These are phyloP conservation scores for Cutaneotrichosporon sp. DNA, from an alignment of 1,284 basidiomycete genomes.

Conservation along the genomic window DNA sequence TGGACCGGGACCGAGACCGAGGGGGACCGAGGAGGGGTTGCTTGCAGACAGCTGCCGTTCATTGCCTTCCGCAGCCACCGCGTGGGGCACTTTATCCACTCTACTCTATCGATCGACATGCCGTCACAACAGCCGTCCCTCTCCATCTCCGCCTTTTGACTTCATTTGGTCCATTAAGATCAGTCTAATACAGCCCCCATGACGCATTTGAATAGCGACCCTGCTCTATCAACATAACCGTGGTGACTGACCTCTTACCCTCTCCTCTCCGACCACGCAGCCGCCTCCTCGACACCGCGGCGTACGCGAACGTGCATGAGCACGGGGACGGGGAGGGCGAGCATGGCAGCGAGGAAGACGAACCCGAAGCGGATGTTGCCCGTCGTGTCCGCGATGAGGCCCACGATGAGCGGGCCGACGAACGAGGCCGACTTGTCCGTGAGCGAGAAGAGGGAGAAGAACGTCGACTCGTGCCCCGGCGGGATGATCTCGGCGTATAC, in stretches of 20 bases:
- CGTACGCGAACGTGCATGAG: constrained; percentile 69
- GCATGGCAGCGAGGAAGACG: constrained; percentile 77
- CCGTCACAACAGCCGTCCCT: no score
- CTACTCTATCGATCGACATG: no score
- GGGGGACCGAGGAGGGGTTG: no score
- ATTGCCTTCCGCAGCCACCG: no score
- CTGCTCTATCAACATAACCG: no score
- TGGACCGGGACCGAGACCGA: no score
- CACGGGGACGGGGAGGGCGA: constrained; percentile 76
- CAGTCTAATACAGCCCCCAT: not conserved
- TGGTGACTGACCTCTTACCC: no score
- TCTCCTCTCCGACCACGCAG: constrained; percentile 24
- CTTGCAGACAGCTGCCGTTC: no score
- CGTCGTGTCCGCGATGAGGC: constrained; percentile 77
- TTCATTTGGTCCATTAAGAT: constrained; percentile 1
- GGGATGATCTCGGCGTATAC: constrained; percentile 53
- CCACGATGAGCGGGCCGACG: constrained; percentile 81
- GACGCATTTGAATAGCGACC: no score
- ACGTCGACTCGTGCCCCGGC: constrained; percentile 51
- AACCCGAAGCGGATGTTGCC: constrained; percentile 89
- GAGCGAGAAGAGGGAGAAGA: constrained; percentile 80
- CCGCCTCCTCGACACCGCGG: constrained; percentile 65
- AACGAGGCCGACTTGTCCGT: constrained; percentile 83
- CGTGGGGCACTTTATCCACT: no score
- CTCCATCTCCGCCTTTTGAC: no score